Evolutionary conservation across 345 rosid genomes (phyloP).

Genomic region (Melaleuca quinquenervia): DNA sequence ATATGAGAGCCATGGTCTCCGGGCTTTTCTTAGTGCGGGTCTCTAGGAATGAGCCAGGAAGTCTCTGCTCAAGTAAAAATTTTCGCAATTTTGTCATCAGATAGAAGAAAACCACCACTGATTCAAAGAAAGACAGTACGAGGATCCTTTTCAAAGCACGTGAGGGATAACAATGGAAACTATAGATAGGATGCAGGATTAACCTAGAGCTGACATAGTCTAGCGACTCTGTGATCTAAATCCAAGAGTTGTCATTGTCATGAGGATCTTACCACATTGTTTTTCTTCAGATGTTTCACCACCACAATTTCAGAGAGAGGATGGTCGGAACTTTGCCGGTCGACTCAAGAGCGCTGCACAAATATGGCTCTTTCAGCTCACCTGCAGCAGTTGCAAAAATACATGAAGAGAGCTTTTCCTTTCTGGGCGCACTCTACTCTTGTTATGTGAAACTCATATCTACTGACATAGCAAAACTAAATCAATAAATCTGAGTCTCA

Average conservation of each 20-base stretch:
- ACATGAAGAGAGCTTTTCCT: neutral
- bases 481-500: neutral
- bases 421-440: neutral
- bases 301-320: neutral
- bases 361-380: neutral
- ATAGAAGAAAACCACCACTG: neutral
- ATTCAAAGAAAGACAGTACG: neutral
- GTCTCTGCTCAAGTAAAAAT: neutral
- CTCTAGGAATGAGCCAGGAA: neutral
- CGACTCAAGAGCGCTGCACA: neutral
- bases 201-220: neutral
- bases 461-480: rapidly evolving
- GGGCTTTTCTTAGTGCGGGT: neutral
- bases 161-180: neutral
- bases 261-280: neutral
- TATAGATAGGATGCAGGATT: rapidly evolving
- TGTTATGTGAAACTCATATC: rapidly evolving
- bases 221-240: neutral
- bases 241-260: neutral
- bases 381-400: neutral
- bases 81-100: neutral
- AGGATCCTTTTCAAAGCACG: neutral
- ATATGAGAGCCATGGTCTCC: neutral
- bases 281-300: neutral
- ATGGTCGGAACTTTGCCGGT: neutral